phyloP scores from a whole-genome alignment of 179 eudicot genomes.

The Drosera spatulata region DNA sequence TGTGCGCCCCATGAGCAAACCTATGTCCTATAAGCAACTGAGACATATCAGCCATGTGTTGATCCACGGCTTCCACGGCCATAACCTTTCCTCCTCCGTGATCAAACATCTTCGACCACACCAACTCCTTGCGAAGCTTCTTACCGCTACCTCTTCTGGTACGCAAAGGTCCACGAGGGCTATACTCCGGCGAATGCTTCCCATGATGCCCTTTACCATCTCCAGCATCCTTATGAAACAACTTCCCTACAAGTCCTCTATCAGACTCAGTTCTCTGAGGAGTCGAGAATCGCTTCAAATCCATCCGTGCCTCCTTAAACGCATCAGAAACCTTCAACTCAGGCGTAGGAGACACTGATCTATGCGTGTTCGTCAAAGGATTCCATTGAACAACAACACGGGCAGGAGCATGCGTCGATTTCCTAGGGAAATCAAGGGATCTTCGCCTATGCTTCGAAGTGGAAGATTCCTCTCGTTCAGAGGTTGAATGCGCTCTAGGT shows the following conservation, averaged over 20 bases:
- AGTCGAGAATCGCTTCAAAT: conserved; percentile 50
- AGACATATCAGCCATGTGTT: conserved; percentile 65
- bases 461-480: conserved; percentile 17
- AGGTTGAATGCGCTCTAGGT: conserved; percentile 26
- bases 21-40: conserved; percentile 57
- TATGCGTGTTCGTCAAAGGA: conserved; percentile 37
- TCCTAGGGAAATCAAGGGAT: conserved; percentile 11
- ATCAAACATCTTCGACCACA: conserved; percentile 79
- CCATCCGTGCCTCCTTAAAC: conserved; percentile 57
- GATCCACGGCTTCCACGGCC: conserved; percentile 62
- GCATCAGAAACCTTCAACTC: conserved; percentile 31
- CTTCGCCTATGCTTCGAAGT: conserved; percentile 24
- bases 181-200: conserved; percentile 24
- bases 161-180: conserved; percentile 37
- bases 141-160: conserved; percentile 28
- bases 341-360: conserved; percentile 62
- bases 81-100: conserved; percentile 66
- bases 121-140: conserved; percentile 40
- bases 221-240: conserved; percentile 19
- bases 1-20: conserved; percentile 88
- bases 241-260: conserved; percentile 25
- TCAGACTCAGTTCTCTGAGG: conserved; percentile 42
- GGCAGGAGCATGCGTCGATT: conserved; percentile 8
- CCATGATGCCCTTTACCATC: conserved; percentile 11
- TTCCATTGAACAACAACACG: conserved; percentile 20